Evolutionary conservation across 805 yeast genomes (phyloP), one percentile per base, ranked within the genome.

Genomic region (Scheffersomyces amazonensis): DNA sequence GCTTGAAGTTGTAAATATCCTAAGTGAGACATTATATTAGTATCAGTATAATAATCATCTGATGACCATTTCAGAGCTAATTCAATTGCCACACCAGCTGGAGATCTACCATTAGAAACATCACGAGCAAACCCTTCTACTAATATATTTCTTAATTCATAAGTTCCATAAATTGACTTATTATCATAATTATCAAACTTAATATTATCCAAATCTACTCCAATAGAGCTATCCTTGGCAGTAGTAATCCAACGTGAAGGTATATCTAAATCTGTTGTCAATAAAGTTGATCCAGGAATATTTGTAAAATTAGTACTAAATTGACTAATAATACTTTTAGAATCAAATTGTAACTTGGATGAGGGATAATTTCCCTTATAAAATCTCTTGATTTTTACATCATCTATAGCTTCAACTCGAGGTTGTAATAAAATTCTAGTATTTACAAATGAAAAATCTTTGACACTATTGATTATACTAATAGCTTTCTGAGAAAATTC

Each of bases 1-100:
- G 84, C 80, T 44, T 76, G 77, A 32, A 93, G 65, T 59, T 90
- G 97, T 37, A 84, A 76, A 58, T 91, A 91, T 0, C 97, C 97
- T 44, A 83, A 67, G 28, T 85, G 82, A 1, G 81, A 74, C 93
- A 91, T 85, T 1, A 89, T 80, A 27, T 62, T 66, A 0, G 96
- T 83, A 46, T 81, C 87, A 1, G 73, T 64, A n/a, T 44, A 12
- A 1, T 15, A 24, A 16, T 32, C 38, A 3, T 31, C 34, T 2
- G 40, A 40, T 5, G 47, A 40, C n/a, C n/a, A n/a, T n/a, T n/a
- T n/a, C n/a, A n/a, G n/a, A 0, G 16, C 15, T 1, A 81, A 53
- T 16, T 69, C 67, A 3, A 87, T 50, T 3, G 71, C 65, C 12
- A 82, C 49, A 1, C 84, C 86, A 0, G 74, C 63, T 0, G 86